Percentiles rank a stretch among this genome's conserved stretches.
These are phyloP conservation scores for Polygonum aviculare DNA, from an alignment of 148 eudicot genomes.

Conservation along the genomic window DNA sequence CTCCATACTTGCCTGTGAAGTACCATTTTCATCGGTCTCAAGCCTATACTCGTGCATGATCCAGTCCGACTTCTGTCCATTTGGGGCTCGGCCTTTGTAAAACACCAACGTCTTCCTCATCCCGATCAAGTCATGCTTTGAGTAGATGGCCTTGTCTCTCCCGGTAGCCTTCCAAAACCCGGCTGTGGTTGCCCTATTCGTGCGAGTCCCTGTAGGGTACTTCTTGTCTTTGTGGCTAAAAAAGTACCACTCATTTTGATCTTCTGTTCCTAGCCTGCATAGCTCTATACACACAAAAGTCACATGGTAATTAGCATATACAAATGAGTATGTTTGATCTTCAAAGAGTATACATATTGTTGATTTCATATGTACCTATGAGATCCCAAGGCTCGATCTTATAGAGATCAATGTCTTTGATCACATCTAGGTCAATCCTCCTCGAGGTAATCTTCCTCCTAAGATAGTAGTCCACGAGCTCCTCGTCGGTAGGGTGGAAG, in stretches of 20 bases:
- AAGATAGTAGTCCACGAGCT: conserved; percentile 80
- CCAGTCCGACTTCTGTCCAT: conserved; percentile 83
- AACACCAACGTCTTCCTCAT: conserved; percentile 87
- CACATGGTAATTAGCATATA: background rate
- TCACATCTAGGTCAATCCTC: conserved; percentile 57
- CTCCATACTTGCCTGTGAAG: conserved; percentile 56
- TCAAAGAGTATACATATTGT: background rate
- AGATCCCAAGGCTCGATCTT: conserved; percentile 93
- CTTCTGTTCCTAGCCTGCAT: conserved; percentile 65
- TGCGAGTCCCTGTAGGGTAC: conserved; percentile 83
- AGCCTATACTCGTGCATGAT: conserved; percentile 88
- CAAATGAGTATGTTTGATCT: background rate
- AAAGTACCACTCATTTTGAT: conserved; percentile 81
- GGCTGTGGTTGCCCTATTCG: conserved; percentile 77
- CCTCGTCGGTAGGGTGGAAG: conserved; percentile 81
- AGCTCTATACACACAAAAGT: conserved; percentile 29
- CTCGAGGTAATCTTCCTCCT: conserved; percentile 49
- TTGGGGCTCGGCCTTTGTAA: conserved; percentile 80
- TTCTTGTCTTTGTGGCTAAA: conserved; percentile 92
- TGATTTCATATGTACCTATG: conserved; percentile 34
- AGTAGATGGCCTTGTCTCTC: conserved; percentile 76
- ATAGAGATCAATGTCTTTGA: conserved; percentile 75
- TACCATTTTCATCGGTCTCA: conserved; percentile 67
- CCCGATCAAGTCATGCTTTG: conserved; percentile 65
- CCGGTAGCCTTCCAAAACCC: conserved; percentile 96